Percentiles rank a stretch among this genome's conserved stretches.
Evolutionary conservation across 768 basidiomycete genomes (phyloP).

Genomic region (Suillus cothurnatus): DNA sequence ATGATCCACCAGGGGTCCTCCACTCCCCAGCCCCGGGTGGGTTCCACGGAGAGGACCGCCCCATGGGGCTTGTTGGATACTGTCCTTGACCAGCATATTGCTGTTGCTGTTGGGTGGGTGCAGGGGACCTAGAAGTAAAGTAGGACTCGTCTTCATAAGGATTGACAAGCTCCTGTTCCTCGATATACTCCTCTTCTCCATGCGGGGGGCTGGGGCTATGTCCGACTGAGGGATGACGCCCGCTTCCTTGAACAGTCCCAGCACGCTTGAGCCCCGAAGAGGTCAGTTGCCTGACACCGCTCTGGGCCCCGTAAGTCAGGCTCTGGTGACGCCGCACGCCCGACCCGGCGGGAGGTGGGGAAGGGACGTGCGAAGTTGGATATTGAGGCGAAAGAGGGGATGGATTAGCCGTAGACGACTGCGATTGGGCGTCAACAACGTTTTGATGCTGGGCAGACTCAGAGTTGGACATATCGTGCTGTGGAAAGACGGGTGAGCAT

Average conservation of each 20-base stretch:
- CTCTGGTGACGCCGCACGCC: slow-evolving; percentile 81
- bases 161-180: slow-evolving; percentile 46
- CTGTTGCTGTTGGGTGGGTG: slow-evolving; percentile 41
- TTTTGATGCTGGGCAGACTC: slow-evolving; percentile 46
- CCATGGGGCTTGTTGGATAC: slow-evolving; percentile 58
- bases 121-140: slow-evolving; percentile 47
- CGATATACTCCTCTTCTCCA: slow-evolving; percentile 58
- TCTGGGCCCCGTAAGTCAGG: slow-evolving; percentile 68
- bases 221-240: slow-evolving; percentile 35
- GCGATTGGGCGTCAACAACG: slow-evolving; percentile 49
- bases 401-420: slow-evolving; percentile 37
- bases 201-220: slow-evolving; percentile 50
- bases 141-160: slow-evolving; percentile 56
- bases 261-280: slow-evolving; percentile 67
- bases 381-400: slow-evolving; percentile 72
- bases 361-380: slow-evolving; percentile 52
- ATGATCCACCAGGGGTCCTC: slow-evolving; percentile 45
- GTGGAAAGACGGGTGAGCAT: slow-evolving; percentile 19
- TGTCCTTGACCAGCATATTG: slow-evolving; percentile 36
- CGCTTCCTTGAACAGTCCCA: slow-evolving; percentile 62
- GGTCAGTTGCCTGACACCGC: slow-evolving; percentile 49
- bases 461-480: slow-evolving; percentile 26
- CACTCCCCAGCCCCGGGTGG: slow-evolving; percentile 57
- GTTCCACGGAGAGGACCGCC: slow-evolving; percentile 68
- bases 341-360: slow-evolving; percentile 70